A percentile compares a stretch with the other conserved stretches of the same genome.
phyloP scores from a whole-genome alignment of 495 filamentous ascomycete species.

The Immersiella caudata region DNA sequence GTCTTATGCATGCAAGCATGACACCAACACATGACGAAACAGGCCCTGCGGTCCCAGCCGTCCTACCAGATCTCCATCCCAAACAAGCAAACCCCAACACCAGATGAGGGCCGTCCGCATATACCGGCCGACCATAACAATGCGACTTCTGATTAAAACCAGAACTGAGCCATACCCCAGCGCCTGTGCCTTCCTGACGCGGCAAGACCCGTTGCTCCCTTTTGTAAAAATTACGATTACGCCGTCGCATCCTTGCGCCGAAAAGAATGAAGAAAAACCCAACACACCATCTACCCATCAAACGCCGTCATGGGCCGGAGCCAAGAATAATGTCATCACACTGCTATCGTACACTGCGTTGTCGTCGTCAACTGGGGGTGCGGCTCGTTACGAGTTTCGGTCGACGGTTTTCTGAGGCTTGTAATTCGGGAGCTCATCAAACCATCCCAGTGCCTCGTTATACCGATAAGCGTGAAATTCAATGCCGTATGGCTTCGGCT shows the following conservation, averaged over 20 bases:
- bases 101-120: background rate
- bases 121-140: background rate
- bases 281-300: background rate
- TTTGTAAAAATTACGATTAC: background rate
- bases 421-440: constrained; percentile 79
- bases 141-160: background rate
- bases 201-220: background rate
- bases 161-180: background rate
- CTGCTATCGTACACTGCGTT: background rate
- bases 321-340: background rate
- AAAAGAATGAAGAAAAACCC: background rate
- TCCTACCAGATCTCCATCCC: background rate
- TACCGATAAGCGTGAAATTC: constrained; percentile 94
- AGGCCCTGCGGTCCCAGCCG: background rate
- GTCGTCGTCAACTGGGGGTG: background rate
- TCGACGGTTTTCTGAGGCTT: constrained; percentile 62
- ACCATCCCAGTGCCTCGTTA: constrained; percentile 73
- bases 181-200: background rate
- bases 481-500: constrained; percentile 97
- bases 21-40: background rate
- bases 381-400: constrained; percentile 33
- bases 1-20: background rate
- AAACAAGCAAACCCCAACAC: background rate
- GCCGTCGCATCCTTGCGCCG: background rate
- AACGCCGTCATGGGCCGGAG: constrained; percentile 6